Percentiles rank a stretch among this genome's conserved stretches.
These are phyloP conservation scores for Colletotrichum sidae DNA, from an alignment of 2,329 filamentous ascomycete species.

Conservation along the genomic window DNA sequence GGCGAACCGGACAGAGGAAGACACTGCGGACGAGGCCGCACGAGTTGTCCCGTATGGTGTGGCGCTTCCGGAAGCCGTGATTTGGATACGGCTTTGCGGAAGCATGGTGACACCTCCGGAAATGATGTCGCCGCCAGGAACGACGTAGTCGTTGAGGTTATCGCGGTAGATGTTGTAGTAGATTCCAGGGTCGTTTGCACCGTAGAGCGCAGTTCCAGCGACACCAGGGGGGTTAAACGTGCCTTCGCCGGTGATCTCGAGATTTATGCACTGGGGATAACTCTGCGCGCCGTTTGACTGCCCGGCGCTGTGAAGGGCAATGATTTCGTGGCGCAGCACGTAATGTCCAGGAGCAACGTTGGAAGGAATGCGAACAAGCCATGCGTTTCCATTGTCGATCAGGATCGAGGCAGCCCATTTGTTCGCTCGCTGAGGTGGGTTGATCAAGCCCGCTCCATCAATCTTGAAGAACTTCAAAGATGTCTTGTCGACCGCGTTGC, in stretches of 20 bases:
- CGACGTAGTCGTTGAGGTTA: constrained; percentile 39
- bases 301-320: constrained; percentile 62
- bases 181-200: constrained; percentile 63
- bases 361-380: constrained; percentile 61
- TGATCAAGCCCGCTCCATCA: constrained; percentile 52
- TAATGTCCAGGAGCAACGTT: constrained; percentile 63
- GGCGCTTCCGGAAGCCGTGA: constrained; percentile 38
- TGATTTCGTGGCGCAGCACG: constrained; percentile 66
- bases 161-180: constrained; percentile 63
- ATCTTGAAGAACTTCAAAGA: constrained; percentile 60
- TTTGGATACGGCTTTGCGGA: constrained; percentile 36
- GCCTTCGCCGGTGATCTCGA: constrained; percentile 64
- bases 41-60: constrained; percentile 29
- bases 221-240: constrained; percentile 59
- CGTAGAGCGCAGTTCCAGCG: constrained; percentile 65
- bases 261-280: constrained; percentile 66
- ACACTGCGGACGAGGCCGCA: background rate
- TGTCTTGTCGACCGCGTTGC: constrained; percentile 54
- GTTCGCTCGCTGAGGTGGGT: constrained; percentile 44
- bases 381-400: constrained; percentile 62
- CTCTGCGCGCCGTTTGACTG: constrained; percentile 58
- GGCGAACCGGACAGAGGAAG: background rate
- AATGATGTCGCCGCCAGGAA: constrained; percentile 46
- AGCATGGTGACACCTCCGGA: constrained; percentile 39
- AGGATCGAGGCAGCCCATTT: constrained; percentile 58